Conservation (phyloP, 306 rosid species). For the Gleditsia sinensis region DNA sequence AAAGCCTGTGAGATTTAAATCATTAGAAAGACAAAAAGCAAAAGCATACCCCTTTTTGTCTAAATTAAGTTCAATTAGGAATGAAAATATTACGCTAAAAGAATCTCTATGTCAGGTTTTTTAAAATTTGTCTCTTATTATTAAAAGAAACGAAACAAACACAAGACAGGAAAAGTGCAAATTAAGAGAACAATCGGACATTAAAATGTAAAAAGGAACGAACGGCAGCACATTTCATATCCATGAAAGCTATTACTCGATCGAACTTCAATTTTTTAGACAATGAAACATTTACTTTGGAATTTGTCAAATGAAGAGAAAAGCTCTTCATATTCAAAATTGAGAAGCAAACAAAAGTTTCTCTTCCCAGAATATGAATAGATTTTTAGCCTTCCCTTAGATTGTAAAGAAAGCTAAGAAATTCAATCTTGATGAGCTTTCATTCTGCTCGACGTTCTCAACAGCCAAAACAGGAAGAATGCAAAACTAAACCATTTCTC, state of each 20-base stretch:
- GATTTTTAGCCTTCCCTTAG: no score
- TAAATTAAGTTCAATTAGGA: no score
- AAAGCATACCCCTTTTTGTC: no score
- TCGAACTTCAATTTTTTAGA: not conserved
- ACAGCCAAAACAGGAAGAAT: no score
- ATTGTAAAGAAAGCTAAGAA: no score
- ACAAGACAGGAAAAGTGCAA: not conserved
- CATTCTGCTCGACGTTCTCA: not conserved
- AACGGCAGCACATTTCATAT: not conserved
- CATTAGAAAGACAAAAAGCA: no score
- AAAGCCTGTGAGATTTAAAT: no score
- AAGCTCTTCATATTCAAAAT: not conserved
- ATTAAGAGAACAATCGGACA: no score
- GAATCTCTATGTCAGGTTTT: conserved; percentile 33
- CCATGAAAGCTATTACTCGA: not conserved
- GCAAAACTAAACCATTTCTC: no score
- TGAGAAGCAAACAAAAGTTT: not conserved
- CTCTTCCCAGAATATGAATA: not conserved
- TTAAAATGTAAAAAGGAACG: not conserved
- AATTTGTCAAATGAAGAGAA: not conserved
- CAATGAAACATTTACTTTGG: not conserved
- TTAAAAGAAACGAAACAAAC: not conserved
- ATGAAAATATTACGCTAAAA: conserved; percentile 38
- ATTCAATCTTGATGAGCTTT: no score
- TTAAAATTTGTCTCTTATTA: conserved; percentile 10